Conservation (phyloP, 2,329 filamentous ascomycete genomes). For the Botryotinia calthae region DNA sequence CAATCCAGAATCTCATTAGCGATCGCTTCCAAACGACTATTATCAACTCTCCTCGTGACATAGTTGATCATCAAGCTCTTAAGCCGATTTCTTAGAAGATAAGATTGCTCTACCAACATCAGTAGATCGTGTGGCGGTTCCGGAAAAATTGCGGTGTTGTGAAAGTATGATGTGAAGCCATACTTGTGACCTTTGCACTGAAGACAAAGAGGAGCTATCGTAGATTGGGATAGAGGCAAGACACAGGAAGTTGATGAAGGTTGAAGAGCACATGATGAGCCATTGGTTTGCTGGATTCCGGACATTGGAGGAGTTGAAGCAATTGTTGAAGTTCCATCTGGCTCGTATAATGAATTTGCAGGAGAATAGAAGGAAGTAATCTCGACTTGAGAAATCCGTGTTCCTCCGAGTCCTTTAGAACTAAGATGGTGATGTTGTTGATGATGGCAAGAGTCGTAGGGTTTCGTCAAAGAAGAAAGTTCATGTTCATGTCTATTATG, state of each 20-base stretch:
- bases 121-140: slow-evolving; percentile 32
- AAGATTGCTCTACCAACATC: slow-evolving; percentile 29
- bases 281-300: not conserved
- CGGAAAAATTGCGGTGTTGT: slow-evolving; percentile 30
- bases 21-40: slow-evolving; percentile 19
- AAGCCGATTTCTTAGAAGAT: slow-evolving; percentile 30
- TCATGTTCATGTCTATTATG: slow-evolving; percentile 14
- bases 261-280: not conserved
- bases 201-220: slow-evolving; percentile 22
- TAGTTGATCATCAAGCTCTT: slow-evolving; percentile 32
- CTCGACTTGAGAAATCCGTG: slow-evolving; percentile 4
- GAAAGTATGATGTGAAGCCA: slow-evolving; percentile 34
- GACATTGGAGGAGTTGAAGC: slow-evolving; percentile 13
- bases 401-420: not conserved
- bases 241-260: not conserved
- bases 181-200: slow-evolving; percentile 33
- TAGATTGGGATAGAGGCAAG: not conserved
- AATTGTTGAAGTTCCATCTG: slow-evolving; percentile 10
- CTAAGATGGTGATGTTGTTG: not conserved
- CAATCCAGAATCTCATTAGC: slow-evolving; percentile 24
- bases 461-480: not conserved
- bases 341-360: slow-evolving; percentile 10
- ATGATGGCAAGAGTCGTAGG: slow-evolving; percentile 5
- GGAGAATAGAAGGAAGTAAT: slow-evolving; percentile 11
- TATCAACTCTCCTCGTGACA: slow-evolving; percentile 22